Evolutionary conservation across 2,329 filamentous ascomycete genomes (phyloP), one percentile per base, ranked within the genome.

Genomic region (Pseudogymnoascus sp.): DNA sequence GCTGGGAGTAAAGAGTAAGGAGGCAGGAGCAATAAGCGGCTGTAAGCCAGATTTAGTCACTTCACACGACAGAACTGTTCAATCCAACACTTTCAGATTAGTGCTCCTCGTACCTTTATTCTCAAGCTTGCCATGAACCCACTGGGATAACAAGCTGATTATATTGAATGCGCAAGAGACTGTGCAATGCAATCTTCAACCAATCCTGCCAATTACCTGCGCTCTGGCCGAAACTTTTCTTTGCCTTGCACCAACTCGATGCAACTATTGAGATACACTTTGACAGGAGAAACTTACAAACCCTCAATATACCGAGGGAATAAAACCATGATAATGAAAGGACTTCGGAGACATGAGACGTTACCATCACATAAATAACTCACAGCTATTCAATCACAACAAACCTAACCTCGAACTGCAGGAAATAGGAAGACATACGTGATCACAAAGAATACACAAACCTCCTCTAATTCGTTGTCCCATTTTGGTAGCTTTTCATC

Each of bases 401-500:
- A 56, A 33, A 21, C 33, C 21, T 11, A 21, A 56, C 29, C 29
- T 56, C 17, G 26, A 33, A 17, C n/a, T 33, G 15, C n/a, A 17
- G 26, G 9, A 33, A 56, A 56, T 33, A 21, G 17, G 29, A 56
- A 56, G 50, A 21, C 50, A 56, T 15, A 3, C 9, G 19, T 19
- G 29, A 35, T 56, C 50, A 56, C 50, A 19, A 56, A 13, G 50
- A 35, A 56, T 15, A 35, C 29, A 21, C 11, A 35, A 56, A 56
- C 29, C 50, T 56, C 50, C 50, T 60, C 38, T 60, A 40, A 60
- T 42, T 60, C 38, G 35, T 42, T 40, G 33, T 60, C 59, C 38
- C 38, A 60, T 60, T 60, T 60, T 60, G 59, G 59, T 26, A 60
- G 38, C 33, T 40, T 37, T 60, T 33, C 21, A 60, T 60, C 59